Percentiles rank a stretch among this genome's conserved stretches.
Conservation (phyloP, 2,329 filamentous ascomycete genomes). For the Aspergillus eucalypticola region DNA sequence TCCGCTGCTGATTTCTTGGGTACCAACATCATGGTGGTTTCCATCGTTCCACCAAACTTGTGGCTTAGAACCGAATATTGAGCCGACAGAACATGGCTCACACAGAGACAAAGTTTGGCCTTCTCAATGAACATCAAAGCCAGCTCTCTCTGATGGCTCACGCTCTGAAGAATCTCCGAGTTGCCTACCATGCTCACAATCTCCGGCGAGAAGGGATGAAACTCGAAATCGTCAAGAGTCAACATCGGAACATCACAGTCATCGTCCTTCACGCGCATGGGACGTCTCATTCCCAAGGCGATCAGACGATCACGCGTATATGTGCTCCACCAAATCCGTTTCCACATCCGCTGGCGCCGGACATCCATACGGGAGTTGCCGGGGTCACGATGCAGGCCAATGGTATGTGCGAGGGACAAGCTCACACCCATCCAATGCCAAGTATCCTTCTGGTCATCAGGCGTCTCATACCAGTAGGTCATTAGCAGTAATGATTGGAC, state of each 20-base stretch:
- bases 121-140: slow-evolving; percentile 90
- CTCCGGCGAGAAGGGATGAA: slow-evolving; percentile 65
- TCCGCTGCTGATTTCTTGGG: slow-evolving; percentile 86
- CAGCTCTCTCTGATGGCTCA: slow-evolving; percentile 72
- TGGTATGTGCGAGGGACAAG: slow-evolving; percentile 88
- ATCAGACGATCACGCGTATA: slow-evolving; percentile 94
- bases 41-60: slow-evolving; percentile 70
- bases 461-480: slow-evolving; percentile 98
- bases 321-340: slow-evolving; percentile 96
- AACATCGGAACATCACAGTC: slow-evolving; percentile 95
- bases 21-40: slow-evolving; percentile 83
- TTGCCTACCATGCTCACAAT: slow-evolving; percentile 68
- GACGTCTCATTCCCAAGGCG: slow-evolving; percentile 88
- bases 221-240: slow-evolving; percentile 79
- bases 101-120: slow-evolving; percentile 82
- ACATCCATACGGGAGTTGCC: slow-evolving; percentile 72
- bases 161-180: slow-evolving; percentile 70
- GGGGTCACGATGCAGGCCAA: slow-evolving; percentile 86
- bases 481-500: slow-evolving; percentile 87
- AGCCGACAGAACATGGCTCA: slow-evolving; percentile 83
- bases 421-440: slow-evolving; percentile 99
- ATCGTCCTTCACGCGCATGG: slow-evolving; percentile 87
- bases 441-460: slow-evolving; percentile 94
- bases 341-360: slow-evolving; percentile 80
- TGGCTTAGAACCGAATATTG: slow-evolving; percentile 91